Percentiles rank a stretch among this genome's conserved stretches.
phyloP scores from a whole-genome alignment of 345 rosid species.

The Gynandropsis gynandra region DNA sequence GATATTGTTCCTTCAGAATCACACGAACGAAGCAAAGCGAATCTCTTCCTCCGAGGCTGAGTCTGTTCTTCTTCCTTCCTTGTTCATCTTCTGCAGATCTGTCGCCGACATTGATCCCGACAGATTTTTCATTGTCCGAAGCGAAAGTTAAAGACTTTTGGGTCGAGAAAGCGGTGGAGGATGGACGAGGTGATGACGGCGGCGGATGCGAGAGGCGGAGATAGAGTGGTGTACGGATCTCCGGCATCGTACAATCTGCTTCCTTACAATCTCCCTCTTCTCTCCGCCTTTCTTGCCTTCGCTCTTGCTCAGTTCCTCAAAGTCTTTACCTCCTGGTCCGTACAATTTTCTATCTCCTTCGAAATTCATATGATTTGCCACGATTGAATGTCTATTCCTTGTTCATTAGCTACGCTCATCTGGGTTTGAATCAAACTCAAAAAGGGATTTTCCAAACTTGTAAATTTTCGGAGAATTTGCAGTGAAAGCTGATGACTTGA shows the following conservation, averaged over 20 bases:
- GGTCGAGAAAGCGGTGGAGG: neutral
- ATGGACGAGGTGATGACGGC: slow-evolving; percentile 65
- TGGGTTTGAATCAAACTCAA: neutral
- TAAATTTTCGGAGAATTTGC: neutral
- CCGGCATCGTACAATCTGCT: slow-evolving; percentile 34
- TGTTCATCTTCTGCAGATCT: no score
- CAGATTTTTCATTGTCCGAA: slow-evolving; percentile 3
- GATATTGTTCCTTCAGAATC: no score
- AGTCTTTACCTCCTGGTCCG: slow-evolving; percentile 89
- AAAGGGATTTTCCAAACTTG: neutral
- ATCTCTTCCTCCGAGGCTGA: no score
- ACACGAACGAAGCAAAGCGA: no score
- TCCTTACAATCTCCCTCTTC: slow-evolving; percentile 66
- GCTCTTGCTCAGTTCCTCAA: slow-evolving; percentile 95
- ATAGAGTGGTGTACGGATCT: slow-evolving; percentile 26
- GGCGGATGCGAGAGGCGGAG: slow-evolving; percentile 36
- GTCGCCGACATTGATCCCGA: slow-evolving; percentile 6
- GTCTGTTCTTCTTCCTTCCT: no score
- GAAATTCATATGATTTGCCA: slow-evolving; percentile 6
- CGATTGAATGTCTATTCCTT: neutral
- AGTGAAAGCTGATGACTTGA: neutral
- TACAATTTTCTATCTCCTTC: slow-evolving; percentile 13
- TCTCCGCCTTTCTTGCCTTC: slow-evolving; percentile 84
- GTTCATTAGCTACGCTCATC: neutral
- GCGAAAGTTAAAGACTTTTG: neutral